Evolutionary conservation across 768 basidiomycete genomes (phyloP), one percentile per base, ranked within the genome.

Genomic region (Podaxis rugospora): DNA sequence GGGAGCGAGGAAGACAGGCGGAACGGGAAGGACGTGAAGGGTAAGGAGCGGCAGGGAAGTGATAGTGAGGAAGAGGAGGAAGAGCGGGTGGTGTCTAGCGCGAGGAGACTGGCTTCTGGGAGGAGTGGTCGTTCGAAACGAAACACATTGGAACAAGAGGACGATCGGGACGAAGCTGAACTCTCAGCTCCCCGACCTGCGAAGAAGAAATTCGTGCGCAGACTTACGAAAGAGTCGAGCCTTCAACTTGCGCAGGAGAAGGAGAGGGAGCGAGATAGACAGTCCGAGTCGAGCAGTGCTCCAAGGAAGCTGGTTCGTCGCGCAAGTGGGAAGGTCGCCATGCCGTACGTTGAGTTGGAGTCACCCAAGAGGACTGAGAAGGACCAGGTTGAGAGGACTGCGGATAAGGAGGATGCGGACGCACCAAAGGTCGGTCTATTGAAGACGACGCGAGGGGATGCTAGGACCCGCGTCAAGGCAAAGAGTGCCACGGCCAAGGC

Each of bases 401-500:
- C 32, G 14, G 50, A 39, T 4, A 18, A 59, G 13, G 49, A 25
- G 23, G 46, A 21, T 5, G 36, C 57, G 1, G 49, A 42, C 13
- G 51, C 60, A 16, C 39, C 57, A 0, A 63, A 59, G 11, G 60
- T 55, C 4, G 64, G 68, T 36, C 47, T 69, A 25, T 49, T 69
- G 32, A 67, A 52, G 40, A 63, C 54, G 21, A 47, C 63, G 2
- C 68, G 69, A 40, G 67, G 59, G 2, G 71, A 71, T 59, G 70
- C 71, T 21, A 61, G 70, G 40, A 72, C 71, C 49, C 58, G 69
- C 37, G 64, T 71, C 10, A 68, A 67, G 61, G 66, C 61, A 63
- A 66, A 66, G 51, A 62, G 55, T 36, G 63, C 61, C 7, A 55
- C 37, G 27, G 59, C 46, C 18, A 63, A 63, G 39, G 37, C 59